These are phyloP conservation scores for Adansonia gregorii DNA, from an alignment of 441 rosid species.

Conservation along the genomic window DNA sequence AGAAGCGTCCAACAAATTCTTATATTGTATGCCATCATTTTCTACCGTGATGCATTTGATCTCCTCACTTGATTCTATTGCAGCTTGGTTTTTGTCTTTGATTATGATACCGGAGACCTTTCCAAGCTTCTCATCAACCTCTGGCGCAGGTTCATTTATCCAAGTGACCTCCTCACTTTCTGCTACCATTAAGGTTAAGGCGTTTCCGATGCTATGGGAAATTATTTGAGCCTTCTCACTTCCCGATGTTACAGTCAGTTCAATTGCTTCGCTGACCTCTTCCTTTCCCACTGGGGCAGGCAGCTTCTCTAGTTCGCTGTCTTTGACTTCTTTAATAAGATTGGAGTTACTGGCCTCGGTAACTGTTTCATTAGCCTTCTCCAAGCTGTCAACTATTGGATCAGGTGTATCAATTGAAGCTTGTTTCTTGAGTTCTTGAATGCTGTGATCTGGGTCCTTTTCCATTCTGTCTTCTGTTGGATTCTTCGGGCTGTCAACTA, in stretches of 20 bases:
- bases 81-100: slow-evolving; percentile 20
- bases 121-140: slow-evolving; percentile 27
- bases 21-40: slow-evolving; percentile 6
- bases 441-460: too few relatives aligned
- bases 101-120: slow-evolving; percentile 24
- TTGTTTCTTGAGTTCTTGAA: slow-evolving; percentile 33
- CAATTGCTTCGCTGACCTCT: slow-evolving; percentile 24
- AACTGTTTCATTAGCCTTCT: slow-evolving; percentile 28
- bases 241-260: slow-evolving; percentile 26
- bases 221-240: slow-evolving; percentile 17
- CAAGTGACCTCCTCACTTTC: slow-evolving; percentile 27
- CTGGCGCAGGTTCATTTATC: slow-evolving; percentile 24
- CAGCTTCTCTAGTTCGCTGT: slow-evolving; percentile 25
- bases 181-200: neutral
- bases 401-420: slow-evolving; percentile 30
- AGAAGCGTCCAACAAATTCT: neutral
- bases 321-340: slow-evolving; percentile 7
- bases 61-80: slow-evolving; percentile 18
- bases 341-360: slow-evolving; percentile 12
- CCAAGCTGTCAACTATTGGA: slow-evolving; percentile 24
- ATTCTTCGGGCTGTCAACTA: slow-evolving; percentile 18
- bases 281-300: slow-evolving; percentile 17
- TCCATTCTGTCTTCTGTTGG: too few relatives aligned
- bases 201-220: neutral
- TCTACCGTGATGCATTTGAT: slow-evolving; percentile 13